Percentiles rank a stretch among this genome's conserved stretches.
Evolutionary conservation across 768 basidiomycete species (phyloP).

Genomic region (Filobasidium floriforme): DNA sequence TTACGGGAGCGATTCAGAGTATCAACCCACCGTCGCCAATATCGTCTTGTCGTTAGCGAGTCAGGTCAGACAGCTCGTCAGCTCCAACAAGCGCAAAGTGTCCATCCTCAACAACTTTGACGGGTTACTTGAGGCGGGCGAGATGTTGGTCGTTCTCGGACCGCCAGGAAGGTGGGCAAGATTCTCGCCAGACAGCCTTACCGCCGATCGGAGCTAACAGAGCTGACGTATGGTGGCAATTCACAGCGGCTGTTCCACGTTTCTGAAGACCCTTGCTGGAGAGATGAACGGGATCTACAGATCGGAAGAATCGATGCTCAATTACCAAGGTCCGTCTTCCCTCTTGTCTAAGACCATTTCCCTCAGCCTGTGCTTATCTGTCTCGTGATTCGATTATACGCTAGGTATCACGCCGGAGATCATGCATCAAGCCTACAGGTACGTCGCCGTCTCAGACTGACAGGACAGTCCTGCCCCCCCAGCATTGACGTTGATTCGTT

Average conservation of each 20-base stretch:
- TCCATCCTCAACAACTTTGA: constrained; percentile 58
- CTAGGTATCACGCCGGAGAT: no score
- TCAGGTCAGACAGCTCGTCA: constrained; percentile 24
- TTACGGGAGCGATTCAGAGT: constrained; percentile 43
- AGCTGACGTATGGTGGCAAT: neutral
- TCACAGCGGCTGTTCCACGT: constrained; percentile 45
- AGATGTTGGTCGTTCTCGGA: constrained; percentile 61
- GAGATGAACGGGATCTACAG: constrained; percentile 42
- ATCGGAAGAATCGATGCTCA: no score
- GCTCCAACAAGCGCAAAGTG: constrained; percentile 34
- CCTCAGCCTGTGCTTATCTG: no score
- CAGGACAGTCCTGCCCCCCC: no score
- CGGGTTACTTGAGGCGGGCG: constrained; percentile 60
- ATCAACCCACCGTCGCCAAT: constrained; percentile 49
- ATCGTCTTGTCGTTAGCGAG: constrained; percentile 29
- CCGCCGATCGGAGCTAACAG: neutral
- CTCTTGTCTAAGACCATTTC: no score
- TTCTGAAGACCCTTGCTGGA: constrained; percentile 53
- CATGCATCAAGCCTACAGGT: no score
- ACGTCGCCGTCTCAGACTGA: no score
- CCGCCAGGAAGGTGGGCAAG: constrained; percentile 47
- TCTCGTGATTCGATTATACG: no score
- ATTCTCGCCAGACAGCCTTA: neutral
- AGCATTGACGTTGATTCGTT: no score
- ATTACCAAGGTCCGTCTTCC: no score